phyloP scores from a whole-genome alignment of 2,329 filamentous ascomycete species.

The Colletotrichum viniferum region DNA sequence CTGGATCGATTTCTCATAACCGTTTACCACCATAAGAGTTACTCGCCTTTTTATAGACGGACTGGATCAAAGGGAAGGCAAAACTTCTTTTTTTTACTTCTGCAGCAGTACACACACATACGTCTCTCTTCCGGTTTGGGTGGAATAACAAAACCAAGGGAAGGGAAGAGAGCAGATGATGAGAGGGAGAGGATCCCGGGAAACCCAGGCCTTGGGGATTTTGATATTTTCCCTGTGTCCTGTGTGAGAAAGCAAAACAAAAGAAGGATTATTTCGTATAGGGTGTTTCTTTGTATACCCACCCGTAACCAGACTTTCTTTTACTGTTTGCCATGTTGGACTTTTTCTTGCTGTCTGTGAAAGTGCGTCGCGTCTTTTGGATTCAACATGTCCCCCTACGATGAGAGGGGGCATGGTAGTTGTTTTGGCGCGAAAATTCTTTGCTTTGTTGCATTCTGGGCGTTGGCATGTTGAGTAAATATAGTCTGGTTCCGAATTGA shows the following conservation, averaged over 20 bases:
- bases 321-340: conserved; percentile 5
- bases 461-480: conserved; percentile 17
- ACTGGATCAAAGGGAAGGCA: conserved; percentile 3
- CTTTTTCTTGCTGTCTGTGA: background rate
- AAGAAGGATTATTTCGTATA: background rate
- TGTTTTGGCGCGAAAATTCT: background rate
- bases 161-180: background rate
- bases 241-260: background rate
- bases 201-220: background rate
- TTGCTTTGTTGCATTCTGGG: conserved; percentile 13
- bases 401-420: background rate
- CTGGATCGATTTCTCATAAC: conserved; percentile 15
- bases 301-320: conserved; percentile 18
- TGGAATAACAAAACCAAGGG: background rate
- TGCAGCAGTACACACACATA: background rate
- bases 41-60: conserved; percentile 15
- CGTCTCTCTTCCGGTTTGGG: background rate
- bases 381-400: background rate
- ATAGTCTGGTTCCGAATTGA: conserved; percentile 7
- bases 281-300: conserved; percentile 16
- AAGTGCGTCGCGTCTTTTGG: background rate
- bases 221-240: background rate
- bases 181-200: background rate
- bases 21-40: background rate
- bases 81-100: background rate